Evolutionary conservation across 164 flowering plant genomes (phyloP), one percentile per base, ranked within the genome.

Genomic region (Nymphaea colorata): DNA sequence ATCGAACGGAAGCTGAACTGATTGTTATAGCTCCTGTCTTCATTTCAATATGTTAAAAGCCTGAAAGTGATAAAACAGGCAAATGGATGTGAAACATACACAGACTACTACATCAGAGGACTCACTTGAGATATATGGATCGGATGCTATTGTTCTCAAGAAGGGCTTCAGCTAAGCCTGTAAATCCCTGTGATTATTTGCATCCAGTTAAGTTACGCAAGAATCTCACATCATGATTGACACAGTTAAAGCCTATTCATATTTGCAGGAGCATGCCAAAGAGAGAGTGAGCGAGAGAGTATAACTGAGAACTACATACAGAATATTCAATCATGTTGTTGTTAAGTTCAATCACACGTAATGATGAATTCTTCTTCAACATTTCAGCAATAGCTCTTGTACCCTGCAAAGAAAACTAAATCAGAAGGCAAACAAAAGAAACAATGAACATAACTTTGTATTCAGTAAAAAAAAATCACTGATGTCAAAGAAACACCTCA

Each of bases 301-400:
- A 10, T 55, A 55, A 55, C 59, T 8, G 25, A 61, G 66, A 64
- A 67, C 44, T 17, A 41, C 96, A 64, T 87, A 95, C 99, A 87
- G 99, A 86, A 76, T 90, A 92, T 62, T 92, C 97, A 63, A 95
- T 92, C 82, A 82, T 76, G 71, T 95, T 92, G 82, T 92, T 92
- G 79, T 92, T 85, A 43, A 95, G 91, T 69, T 95, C 98, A 78
- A 95, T 65, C 64, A 80, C 75, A 43, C 83, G 88, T 81, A 95
- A 78, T 72, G 64, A 81, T 76, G 97, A 76, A 78, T 89, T 92
- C 74, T 75, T 86, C 84, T 95, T 92, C 79, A 95, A 75, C 87
- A 95, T 75, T 76, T 90, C 96, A 61, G 85, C 91, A 78, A 95
- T 74, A 69, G 96, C 96, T 79, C 80, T 90, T 42, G 98, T 96